A percentile compares a stretch with the other conserved stretches of the same genome.
Conservation (phyloP, 768 basidiomycete genomes). For the Macrolepiota albuminosa region DNA sequence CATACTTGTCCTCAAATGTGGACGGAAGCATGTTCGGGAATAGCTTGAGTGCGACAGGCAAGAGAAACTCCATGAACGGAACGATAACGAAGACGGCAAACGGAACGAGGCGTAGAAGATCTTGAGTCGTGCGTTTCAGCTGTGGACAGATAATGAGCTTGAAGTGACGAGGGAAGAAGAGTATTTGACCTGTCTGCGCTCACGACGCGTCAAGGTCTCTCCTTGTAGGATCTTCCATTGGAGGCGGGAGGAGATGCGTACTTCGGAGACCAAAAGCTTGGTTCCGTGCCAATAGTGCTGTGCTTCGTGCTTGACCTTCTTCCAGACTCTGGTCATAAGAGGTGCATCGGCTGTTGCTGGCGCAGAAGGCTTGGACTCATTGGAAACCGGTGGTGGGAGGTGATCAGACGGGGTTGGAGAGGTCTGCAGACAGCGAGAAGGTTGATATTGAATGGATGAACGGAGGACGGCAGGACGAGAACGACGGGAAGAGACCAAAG, state of each 20-base stretch:
- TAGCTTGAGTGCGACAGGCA: constrained; percentile 92
- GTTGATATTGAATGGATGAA: constrained; percentile 15
- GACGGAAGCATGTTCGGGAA: constrained; percentile 99
- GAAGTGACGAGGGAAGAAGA: background rate
- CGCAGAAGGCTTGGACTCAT: constrained; percentile 43
- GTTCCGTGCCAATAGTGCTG: constrained; percentile 97
- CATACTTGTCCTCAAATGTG: constrained; percentile 96
- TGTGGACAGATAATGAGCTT: constrained; percentile 24
- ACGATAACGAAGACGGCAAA: constrained; percentile 94
- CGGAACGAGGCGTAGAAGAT: constrained; percentile 88
- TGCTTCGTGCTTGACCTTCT: constrained; percentile 92
- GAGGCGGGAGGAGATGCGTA: constrained; percentile 81
- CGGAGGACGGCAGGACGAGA: constrained; percentile 8
- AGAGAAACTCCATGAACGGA: constrained; percentile 96
- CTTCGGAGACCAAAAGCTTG: constrained; percentile 91
- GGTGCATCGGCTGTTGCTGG: constrained; percentile 39
- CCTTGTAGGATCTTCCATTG: constrained; percentile 93
- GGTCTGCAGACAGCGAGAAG: constrained; percentile 24
- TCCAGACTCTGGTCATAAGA: constrained; percentile 70
- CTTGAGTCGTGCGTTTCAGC: constrained; percentile 91
- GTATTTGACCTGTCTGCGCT: constrained; percentile 76
- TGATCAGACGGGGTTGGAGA: constrained; percentile 23
- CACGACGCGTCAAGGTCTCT: constrained; percentile 85
- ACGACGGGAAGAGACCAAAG: constrained; percentile 17
- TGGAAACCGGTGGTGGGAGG: constrained; percentile 16